These are phyloP conservation scores for Fistulifera solaris DNA, from an alignment of 108 stramenopile genomes.

Conservation along the genomic window DNA sequence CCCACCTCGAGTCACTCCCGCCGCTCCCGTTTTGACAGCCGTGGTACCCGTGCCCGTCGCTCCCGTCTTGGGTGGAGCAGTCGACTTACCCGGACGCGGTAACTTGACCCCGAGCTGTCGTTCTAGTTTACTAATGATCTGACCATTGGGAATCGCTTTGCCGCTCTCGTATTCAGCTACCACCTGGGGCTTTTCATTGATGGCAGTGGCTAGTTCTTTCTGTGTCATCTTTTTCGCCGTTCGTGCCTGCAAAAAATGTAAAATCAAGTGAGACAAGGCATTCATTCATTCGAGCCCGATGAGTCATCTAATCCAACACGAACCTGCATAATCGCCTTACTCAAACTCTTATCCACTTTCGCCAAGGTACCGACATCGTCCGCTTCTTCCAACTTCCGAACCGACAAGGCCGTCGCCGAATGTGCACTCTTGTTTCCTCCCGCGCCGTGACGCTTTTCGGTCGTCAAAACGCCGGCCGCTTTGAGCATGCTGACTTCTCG, in stretches of 20 bases:
- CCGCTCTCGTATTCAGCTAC: conserved; percentile 95
- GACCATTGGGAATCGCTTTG: conserved; percentile 93
- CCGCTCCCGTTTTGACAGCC: conserved; percentile 29
- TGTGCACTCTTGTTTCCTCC: conserved; percentile 89
- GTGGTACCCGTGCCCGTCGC: conserved; percentile 13
- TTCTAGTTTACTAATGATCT: conserved; percentile 91
- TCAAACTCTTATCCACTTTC: conserved; percentile 81
- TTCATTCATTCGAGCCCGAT: too few relatives aligned
- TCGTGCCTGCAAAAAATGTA: conserved; percentile 66
- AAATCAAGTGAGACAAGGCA: too few relatives aligned
- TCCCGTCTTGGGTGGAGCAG: conserved; percentile 34
- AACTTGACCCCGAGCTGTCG: conserved; percentile 81
- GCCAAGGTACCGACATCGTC: conserved; percentile 82
- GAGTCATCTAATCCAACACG: too few relatives aligned
- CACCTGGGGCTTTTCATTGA: conserved; percentile 96
- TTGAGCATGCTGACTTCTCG: conserved; percentile 37
- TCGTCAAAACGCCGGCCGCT: conserved; percentile 47
- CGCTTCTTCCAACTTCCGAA: conserved; percentile 87
- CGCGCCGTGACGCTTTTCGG: conserved; percentile 55
- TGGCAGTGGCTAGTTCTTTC: conserved; percentile 91
- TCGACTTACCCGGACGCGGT: conserved; percentile 81
- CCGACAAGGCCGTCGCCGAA: conserved; percentile 53
- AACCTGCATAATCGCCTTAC: conserved; percentile 75
- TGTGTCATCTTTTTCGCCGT: conserved; percentile 96
- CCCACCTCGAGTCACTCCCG: conserved; percentile 35